These are phyloP conservation scores for Nicotiana otophora DNA, from an alignment of 257 asterid genomes.

Conservation along the genomic window DNA sequence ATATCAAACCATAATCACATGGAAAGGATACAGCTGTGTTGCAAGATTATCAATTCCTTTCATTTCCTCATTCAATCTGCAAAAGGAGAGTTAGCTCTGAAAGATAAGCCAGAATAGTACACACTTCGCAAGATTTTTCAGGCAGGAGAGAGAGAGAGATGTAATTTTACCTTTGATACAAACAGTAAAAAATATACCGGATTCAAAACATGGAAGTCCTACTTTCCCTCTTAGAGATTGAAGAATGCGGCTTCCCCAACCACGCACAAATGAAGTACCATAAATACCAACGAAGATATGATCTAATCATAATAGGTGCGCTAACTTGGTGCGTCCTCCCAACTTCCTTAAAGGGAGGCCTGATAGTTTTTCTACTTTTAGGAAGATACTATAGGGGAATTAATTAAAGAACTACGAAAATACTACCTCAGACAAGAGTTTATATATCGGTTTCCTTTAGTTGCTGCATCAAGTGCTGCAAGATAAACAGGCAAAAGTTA, in stretches of 20 bases:
- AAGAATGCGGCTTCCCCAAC: neutral
- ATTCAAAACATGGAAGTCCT: neutral
- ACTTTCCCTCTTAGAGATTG: neutral
- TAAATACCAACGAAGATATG: neutral
- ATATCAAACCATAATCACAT: neutral
- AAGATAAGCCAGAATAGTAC: neutral
- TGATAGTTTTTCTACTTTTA: neutral
- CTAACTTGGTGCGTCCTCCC: neutral
- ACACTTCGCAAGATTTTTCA: neutral
- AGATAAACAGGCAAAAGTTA: constrained; percentile 19
- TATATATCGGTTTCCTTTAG: constrained; percentile 84
- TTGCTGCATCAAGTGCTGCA: constrained; percentile 90
- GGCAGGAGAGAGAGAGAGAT: neutral
- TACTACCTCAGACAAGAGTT: constrained; percentile 89
- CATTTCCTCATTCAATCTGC: constrained; percentile 95
- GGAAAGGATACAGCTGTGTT: constrained; percentile 75
- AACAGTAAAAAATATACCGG: neutral
- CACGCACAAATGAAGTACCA: neutral
- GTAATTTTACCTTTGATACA: neutral
- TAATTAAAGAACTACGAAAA: neutral
- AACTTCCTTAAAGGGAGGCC: neutral
- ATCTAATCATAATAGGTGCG: neutral
- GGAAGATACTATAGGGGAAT: neutral
- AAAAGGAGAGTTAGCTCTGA: constrained; percentile 7
- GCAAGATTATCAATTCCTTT: constrained; percentile 77